Base-by-base conservation (phyloP, 345 rosid genomes). In the Brassica nigra region DNA sequence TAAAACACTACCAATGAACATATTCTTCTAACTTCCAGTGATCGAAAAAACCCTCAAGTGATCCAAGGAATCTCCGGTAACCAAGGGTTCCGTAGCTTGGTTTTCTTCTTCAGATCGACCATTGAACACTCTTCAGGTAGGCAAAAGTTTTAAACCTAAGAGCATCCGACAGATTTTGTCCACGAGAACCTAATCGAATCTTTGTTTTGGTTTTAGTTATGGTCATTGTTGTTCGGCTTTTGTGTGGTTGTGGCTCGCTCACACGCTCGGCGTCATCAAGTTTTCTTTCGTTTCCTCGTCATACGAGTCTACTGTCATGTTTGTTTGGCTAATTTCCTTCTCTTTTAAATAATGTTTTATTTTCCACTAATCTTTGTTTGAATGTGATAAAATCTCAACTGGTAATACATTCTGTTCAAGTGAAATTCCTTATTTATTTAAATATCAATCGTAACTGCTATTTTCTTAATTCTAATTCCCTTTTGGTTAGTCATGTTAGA, bases 91-190 rank as follows among this genome's bases (percentile, higher is more conserved):
- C 18, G 18, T 18, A 18, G 18, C 18, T 18, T 18, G 18, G 18
- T 18, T 18, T 18, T 18, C 18, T 18, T 18, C 18, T 18, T 18
- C 18, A 18, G 18, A 18, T 18, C 18, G 18, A 18, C 18, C 18
- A 18, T 18, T 18, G 18, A 18, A 18, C 18, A 18, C 18, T 18
- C 18, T 18, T 18, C 18, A 18, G 18, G 18, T 18, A 18, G 18
- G 18, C 18, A 18, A 18, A 34, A 75, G 65, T 54, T 23, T 52
- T 7, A 49, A 52, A 23, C 64, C 59, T 62, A 16, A n/a, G 18
- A 52, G 28, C 64, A 63, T 54, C 55, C 54, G 31, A 61, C 57
- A 77, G 70, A 70, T 70, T 77, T 70, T n/a, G 52, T 61, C 75
- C 75, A 39, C 18, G 9, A 29, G 54, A 62, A 62, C 62, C 70